Evolutionary conservation across 2,329 filamentous ascomycete species (phyloP).

Genomic region (Ceratocystis eucalypticola): DNA sequence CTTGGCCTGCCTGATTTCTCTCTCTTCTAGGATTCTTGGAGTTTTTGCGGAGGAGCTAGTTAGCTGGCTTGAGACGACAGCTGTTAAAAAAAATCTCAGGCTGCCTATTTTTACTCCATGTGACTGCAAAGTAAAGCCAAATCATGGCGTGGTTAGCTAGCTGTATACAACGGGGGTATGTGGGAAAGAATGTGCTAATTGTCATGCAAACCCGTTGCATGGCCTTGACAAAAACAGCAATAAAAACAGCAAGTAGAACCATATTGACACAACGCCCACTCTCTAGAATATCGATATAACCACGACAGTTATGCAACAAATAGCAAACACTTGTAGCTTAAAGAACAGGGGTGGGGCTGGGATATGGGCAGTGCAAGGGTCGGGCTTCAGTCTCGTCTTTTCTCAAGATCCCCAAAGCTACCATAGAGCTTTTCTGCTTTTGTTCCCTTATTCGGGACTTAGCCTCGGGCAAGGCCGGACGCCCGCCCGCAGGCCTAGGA

Average conservation of each 20-base stretch:
- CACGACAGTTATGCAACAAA: no score
- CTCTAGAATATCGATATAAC: background rate
- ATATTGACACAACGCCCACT: background rate
- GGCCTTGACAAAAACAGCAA: background rate
- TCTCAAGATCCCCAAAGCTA: background rate
- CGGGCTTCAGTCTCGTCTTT: background rate
- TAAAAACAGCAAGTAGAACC: background rate
- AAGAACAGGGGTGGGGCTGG: background rate
- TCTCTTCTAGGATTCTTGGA: background rate
- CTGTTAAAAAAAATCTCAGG: background rate
- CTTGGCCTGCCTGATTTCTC: no score
- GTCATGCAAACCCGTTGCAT: background rate
- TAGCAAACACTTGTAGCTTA: background rate
- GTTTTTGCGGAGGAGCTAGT: background rate
- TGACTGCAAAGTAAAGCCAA: background rate
- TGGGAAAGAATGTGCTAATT: background rate
- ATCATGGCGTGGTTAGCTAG: constrained; percentile 4
- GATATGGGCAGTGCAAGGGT: background rate
- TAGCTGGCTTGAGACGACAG: background rate
- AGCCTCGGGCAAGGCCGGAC: constrained; percentile 6
- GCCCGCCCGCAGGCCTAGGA: background rate
- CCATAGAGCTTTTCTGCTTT: background rate
- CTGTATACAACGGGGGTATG: background rate
- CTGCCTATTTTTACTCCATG: background rate
- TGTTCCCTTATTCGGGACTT: background rate